A percentile compares a stretch with the other conserved stretches of the same genome.
Evolutionary conservation across 2,329 filamentous ascomycete species (phyloP).

Genomic region (Alternaria atra): DNA sequence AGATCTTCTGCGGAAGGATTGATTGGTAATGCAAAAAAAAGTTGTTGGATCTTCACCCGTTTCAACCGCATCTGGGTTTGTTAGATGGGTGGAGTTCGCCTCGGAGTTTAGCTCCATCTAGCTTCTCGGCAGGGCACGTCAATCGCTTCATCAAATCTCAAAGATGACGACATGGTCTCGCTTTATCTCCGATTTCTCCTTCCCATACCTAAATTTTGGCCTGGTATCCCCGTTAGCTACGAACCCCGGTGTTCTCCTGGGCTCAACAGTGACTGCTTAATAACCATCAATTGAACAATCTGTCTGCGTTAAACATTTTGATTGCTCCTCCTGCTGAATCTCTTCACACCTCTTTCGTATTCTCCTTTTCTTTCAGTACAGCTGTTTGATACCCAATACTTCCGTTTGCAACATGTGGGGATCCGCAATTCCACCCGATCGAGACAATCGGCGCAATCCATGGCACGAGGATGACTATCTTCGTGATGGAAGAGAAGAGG

Average conservation of each 20-base stretch:
- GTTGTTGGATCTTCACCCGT: neutral
- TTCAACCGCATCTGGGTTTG: neutral
- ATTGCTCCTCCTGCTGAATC: neutral
- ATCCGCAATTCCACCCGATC: conserved; percentile 27
- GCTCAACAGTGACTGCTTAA: neutral
- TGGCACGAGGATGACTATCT: conserved; percentile 46
- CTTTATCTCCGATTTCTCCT: conserved; percentile 29
- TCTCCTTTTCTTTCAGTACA: neutral
- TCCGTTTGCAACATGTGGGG: conserved; percentile 34
- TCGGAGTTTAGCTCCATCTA: conserved; percentile 7
- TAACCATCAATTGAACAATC: neutral
- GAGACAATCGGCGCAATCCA: conserved; percentile 41
- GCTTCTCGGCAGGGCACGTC: conserved; percentile 13
- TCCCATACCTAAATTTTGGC: conserved; percentile 5
- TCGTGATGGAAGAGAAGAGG: conserved; percentile 29
- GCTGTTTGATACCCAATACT: conserved; percentile 3
- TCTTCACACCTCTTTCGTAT: neutral
- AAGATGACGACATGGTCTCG: conserved; percentile 21
- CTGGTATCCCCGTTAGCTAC: conserved; percentile 1
- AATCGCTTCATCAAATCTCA: conserved; percentile 18
- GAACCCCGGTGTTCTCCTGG: neutral
- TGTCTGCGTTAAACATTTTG: neutral
- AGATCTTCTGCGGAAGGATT: neutral
- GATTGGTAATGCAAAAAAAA: conserved; percentile 16
- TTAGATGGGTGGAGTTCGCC: neutral